Evolutionary conservation across 1,139 yeast species (phyloP).

Genomic region (Hansenula lynferdii): DNA sequence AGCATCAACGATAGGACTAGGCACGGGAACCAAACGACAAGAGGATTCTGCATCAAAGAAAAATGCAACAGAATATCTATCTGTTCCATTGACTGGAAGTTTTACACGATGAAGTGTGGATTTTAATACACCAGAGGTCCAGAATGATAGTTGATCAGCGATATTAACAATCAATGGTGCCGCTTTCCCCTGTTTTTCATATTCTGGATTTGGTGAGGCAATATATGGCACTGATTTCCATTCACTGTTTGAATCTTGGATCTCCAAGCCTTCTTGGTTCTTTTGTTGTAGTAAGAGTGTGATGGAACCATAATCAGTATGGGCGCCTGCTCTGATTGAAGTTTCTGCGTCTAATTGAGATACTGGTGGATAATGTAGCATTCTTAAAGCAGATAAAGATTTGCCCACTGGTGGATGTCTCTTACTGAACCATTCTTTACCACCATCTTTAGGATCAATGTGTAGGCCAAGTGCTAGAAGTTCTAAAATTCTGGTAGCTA

Average conservation of each 20-base stretch:
- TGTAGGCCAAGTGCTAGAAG: constrained; percentile 57
- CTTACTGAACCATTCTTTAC: constrained; percentile 56
- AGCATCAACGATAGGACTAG: constrained; percentile 46
- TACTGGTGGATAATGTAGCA: constrained; percentile 67
- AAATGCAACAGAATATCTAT: constrained; percentile 75
- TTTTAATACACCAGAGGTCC: constrained; percentile 72
- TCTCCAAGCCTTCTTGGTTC: constrained; percentile 71
- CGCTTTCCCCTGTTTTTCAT: constrained; percentile 34
- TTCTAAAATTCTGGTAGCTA: constrained; percentile 31
- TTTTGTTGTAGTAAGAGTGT: constrained; percentile 67
- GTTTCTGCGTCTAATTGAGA: constrained; percentile 45
- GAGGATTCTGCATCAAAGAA: constrained; percentile 77
- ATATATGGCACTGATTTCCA: constrained; percentile 67
- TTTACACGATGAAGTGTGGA: constrained; percentile 72
- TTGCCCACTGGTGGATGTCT: constrained; percentile 43
- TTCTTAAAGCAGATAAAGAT: constrained; percentile 62
- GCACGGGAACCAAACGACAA: constrained; percentile 65
- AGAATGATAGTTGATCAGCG: constrained; percentile 71
- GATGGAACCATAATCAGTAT: constrained; percentile 75
- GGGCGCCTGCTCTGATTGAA: constrained; percentile 78
- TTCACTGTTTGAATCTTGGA: constrained; percentile 41
- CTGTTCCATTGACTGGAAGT: constrained; percentile 58
- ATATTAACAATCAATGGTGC: constrained; percentile 73
- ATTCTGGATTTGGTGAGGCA: constrained; percentile 27
- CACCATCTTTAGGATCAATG: constrained; percentile 43